Evolutionary conservation across 108 stramenopile species (phyloP).

Genomic region (Cyclotella baltica): DNA sequence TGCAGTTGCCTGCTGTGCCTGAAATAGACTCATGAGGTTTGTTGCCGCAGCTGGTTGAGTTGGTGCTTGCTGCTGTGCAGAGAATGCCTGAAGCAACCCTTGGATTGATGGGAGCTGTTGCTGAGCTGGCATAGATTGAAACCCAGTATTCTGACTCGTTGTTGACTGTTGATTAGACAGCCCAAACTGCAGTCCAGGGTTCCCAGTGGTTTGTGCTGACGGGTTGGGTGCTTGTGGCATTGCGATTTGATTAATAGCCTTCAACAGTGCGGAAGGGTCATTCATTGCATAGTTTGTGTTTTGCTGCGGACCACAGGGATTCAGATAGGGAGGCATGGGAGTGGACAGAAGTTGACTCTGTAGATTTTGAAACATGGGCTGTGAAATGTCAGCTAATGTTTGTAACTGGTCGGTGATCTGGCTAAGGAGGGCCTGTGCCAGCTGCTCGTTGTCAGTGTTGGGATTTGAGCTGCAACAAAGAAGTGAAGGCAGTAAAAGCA

Average conservation of each 20-base stretch:
- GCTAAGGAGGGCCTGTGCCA: slow-evolving; percentile 20
- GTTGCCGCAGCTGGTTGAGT: neutral
- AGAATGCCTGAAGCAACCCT: neutral
- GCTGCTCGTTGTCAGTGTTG: slow-evolving; percentile 10
- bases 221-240: neutral
- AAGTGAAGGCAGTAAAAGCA: too few species aligned
- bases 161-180: too few species aligned
- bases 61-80: neutral
- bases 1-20: slow-evolving; percentile 3
- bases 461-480: neutral
- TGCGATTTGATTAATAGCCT: neutral
- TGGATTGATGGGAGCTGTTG: neutral
- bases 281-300: neutral
- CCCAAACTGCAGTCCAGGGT: too few species aligned
- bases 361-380: slow-evolving; percentile 10
- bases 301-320: neutral
- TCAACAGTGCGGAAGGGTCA: neutral
- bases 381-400: slow-evolving; percentile 27
- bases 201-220: neutral
- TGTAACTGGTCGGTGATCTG: slow-evolving; percentile 28
- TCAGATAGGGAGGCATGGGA: neutral
- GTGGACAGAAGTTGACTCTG: slow-evolving; percentile 21
- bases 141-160: too few species aligned
- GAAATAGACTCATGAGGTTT: neutral
- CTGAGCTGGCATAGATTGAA: too few species aligned